Conservation (phyloP, 1,284 basidiomycete species). For the Malassezia brasiliensis region DNA sequence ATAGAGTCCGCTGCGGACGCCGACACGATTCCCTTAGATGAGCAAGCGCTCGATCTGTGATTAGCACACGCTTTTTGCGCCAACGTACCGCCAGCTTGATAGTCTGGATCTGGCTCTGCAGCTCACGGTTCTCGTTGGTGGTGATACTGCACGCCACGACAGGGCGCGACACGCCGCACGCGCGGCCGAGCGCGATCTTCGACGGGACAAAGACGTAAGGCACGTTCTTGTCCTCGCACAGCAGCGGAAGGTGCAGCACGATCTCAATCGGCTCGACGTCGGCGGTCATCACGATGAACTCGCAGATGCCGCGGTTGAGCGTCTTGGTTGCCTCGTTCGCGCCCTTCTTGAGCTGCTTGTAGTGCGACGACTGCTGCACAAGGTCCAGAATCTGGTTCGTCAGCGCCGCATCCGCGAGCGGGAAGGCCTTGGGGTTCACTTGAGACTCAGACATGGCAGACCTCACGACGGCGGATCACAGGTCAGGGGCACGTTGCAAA, state of each 20-base stretch:
- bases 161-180: constrained; percentile 87
- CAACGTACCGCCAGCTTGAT: constrained; percentile 57
- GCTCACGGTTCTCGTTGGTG: constrained; percentile 86
- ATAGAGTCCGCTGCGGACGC: too few species aligned
- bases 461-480: constrained; percentile 25
- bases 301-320: constrained; percentile 93
- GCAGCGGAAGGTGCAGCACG: constrained; percentile 84
- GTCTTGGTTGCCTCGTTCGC: constrained; percentile 94
- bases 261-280: constrained; percentile 88
- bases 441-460: constrained; percentile 29
- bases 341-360: constrained; percentile 97
- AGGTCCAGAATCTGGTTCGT: constrained; percentile 75
- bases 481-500: constrained; percentile 6
- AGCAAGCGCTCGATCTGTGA: constrained; percentile 40
- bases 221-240: constrained; percentile 99
- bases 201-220: constrained; percentile 90
- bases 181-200: constrained; percentile 87
- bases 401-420: constrained; percentile 73
- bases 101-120: constrained; percentile 78
- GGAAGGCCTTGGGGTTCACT: constrained; percentile 73
- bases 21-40: constrained; percentile 20
- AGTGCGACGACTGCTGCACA: constrained; percentile 56
- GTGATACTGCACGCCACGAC: constrained; percentile 93
- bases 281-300: constrained; percentile 95
- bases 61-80: background rate